Conservation (phyloP, 31 red algal genomes). For the Endocladia muricata region DNA sequence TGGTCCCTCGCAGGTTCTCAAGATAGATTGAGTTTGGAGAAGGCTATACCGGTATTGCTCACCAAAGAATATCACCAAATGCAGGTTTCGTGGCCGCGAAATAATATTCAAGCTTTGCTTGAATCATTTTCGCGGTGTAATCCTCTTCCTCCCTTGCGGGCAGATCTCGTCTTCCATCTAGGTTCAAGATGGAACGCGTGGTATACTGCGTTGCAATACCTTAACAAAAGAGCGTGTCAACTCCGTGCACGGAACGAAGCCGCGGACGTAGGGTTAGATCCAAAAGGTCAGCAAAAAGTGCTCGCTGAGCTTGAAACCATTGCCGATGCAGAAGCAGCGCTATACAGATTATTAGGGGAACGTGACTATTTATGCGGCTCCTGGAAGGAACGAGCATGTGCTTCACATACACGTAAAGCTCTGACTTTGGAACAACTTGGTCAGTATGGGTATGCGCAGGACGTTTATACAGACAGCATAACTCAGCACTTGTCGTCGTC, state of each 20-base stretch:
- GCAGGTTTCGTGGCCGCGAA: conserved; percentile 60
- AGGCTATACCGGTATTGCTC: conserved; percentile 49
- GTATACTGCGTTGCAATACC: conserved; percentile 60
- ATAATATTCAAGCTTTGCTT: conserved; percentile 74
- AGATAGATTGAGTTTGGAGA: conserved; percentile 49
- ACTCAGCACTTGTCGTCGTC: conserved; percentile 15
- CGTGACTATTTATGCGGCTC: conserved; percentile 56
- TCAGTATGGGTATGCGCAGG: conserved; percentile 51
- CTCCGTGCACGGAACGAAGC: conserved; percentile 2
- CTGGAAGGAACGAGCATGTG: conserved; percentile 74
- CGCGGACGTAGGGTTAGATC: neutral
- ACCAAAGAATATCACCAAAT: conserved; percentile 80
- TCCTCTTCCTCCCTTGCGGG: conserved; percentile 46
- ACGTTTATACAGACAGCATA: conserved; percentile 53
- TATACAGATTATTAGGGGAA: conserved; percentile 73
- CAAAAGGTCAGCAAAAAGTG: conserved; percentile 5
- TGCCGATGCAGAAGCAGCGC: conserved; percentile 52
- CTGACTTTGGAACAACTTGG: conserved; percentile 71
- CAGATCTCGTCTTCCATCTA: conserved; percentile 62
- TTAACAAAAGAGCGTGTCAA: conserved; percentile 49
- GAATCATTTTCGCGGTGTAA: conserved; percentile 46
- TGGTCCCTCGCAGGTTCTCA: conserved; percentile 42
- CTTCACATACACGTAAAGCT: conserved; percentile 30
- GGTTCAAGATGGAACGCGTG: conserved; percentile 89
- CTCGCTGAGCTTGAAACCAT: conserved; percentile 61